phyloP scores from a whole-genome alignment of 2,329 filamentous ascomycete species.

The Colletotrichum godetiae region DNA sequence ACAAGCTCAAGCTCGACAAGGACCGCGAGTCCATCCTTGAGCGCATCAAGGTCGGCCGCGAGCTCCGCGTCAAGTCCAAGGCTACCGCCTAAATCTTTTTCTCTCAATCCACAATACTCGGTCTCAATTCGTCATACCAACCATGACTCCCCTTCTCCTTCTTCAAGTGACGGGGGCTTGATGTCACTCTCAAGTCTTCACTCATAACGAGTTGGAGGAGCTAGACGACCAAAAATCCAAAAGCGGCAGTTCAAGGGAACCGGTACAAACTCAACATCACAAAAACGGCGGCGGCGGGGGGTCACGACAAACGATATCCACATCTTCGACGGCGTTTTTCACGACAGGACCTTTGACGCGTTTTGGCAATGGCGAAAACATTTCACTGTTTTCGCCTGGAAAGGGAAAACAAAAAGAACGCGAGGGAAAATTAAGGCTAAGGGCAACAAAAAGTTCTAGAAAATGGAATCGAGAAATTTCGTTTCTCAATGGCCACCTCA shows the following conservation, averaged over 20 bases:
- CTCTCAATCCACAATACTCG: not conserved
- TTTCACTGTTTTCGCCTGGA: not conserved
- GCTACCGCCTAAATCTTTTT: slow-evolving; percentile 62
- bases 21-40: slow-evolving; percentile 90
- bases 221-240: not conserved
- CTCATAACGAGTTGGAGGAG: not conserved
- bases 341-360: slow-evolving; percentile 16
- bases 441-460: slow-evolving; percentile 15
- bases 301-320: slow-evolving; percentile 17
- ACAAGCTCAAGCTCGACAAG: slow-evolving; percentile 98
- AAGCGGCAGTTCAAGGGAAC: slow-evolving; percentile 33
- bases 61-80: slow-evolving; percentile 79
- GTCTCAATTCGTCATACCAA: not conserved
- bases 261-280: not conserved
- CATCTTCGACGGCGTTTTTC: slow-evolving; percentile 22
- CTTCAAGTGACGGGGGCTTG: not conserved
- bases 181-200: not conserved
- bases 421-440: slow-evolving; percentile 41
- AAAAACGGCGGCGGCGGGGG: not conserved
- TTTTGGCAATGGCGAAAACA: slow-evolving; percentile 19
- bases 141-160: not conserved
- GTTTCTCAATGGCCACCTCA: slow-evolving; percentile 81
- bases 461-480: slow-evolving; percentile 52
- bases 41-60: slow-evolving; percentile 84
- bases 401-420: slow-evolving; percentile 38